Conservation (phyloP, 495 filamentous ascomycete species). For the Immersiella caudata region DNA sequence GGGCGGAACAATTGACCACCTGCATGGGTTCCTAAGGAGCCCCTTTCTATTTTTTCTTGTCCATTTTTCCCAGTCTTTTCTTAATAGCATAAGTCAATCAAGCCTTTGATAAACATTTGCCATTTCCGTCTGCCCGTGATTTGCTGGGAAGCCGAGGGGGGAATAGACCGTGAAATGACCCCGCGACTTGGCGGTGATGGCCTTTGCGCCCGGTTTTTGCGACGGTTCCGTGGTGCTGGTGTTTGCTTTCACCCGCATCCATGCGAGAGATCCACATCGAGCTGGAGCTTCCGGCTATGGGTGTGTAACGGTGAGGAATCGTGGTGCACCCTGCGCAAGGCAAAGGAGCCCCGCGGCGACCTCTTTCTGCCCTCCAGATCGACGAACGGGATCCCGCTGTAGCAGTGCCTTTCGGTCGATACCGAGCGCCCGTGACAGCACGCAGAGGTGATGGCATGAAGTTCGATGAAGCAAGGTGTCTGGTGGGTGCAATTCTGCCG, state of each 20-base stretch:
- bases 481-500: constrained; percentile 23
- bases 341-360: too few relatives aligned
- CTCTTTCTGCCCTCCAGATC: too few relatives aligned
- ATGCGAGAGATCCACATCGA: too few relatives aligned
- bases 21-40: constrained; percentile 5
- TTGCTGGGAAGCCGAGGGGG: constrained; percentile 3
- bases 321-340: too few relatives aligned
- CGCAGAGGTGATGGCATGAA: neutral
- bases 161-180: neutral
- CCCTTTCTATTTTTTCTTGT: constrained; percentile 18
- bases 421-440: neutral
- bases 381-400: neutral
- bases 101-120: constrained; percentile 29
- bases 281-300: too few relatives aligned
- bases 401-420: neutral
- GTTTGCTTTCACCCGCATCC: neutral
- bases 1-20: constrained; percentile 25
- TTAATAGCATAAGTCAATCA: constrained; percentile 40
- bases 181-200: neutral
- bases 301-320: too few relatives aligned
- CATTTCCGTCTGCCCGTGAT: neutral
- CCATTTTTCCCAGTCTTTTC: constrained; percentile 14
- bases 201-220: neutral
- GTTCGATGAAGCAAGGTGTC: constrained; percentile 1
- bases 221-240: neutral